A percentile compares a stretch with the other conserved stretches of the same genome.
Evolutionary conservation across 495 filamentous ascomycete genomes (phyloP).

Genomic region (Jackrogersella minutella): DNA sequence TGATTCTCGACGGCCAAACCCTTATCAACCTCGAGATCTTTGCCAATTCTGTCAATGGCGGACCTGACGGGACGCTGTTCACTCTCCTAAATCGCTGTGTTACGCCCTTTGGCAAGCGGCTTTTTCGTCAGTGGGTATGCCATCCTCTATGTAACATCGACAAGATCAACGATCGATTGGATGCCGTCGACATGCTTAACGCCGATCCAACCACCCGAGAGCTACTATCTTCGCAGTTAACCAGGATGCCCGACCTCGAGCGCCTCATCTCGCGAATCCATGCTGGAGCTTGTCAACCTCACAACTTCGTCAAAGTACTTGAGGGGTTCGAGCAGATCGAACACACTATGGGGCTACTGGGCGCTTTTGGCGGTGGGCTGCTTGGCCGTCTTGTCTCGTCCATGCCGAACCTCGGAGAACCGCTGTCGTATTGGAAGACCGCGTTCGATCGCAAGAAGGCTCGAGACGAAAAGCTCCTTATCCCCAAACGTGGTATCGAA

Average conservation of each 20-base stretch:
- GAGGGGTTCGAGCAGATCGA: slow-evolving; percentile 98
- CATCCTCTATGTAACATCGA: slow-evolving; percentile 87
- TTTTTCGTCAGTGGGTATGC: slow-evolving; percentile 97
- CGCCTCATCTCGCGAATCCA: slow-evolving; percentile 94
- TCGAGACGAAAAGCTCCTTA: slow-evolving; percentile 71
- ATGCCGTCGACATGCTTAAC: slow-evolving; percentile 93
- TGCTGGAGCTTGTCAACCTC: slow-evolving; percentile 83
- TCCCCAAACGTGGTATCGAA: slow-evolving; percentile 90
- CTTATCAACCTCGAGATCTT: slow-evolving; percentile 98
- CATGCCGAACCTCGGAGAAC: slow-evolving; percentile 82
- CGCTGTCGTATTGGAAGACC: slow-evolving; percentile 86
- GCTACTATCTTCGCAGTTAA: slow-evolving; percentile 82
- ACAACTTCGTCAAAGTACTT: slow-evolving; percentile 92
- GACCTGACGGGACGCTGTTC: slow-evolving; percentile 86
- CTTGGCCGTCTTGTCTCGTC: slow-evolving; percentile 81
- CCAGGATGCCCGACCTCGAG: slow-evolving; percentile 93
- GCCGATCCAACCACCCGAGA: slow-evolving; percentile 79
- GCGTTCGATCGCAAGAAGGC: slow-evolving; percentile 90
- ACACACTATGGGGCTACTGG: slow-evolving; percentile 82
- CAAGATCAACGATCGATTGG: slow-evolving; percentile 92
- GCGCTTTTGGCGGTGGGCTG: slow-evolving; percentile 73
- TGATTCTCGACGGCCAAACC: slow-evolving; percentile 95
- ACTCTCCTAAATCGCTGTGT: slow-evolving; percentile 90
- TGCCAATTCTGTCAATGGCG: slow-evolving; percentile 89
- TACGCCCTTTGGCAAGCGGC: slow-evolving; percentile 95